Percentiles rank a stretch among this genome's conserved stretches.
phyloP scores from a whole-genome alignment of 257 asterid species.

The Solanum chmielewskii region DNA sequence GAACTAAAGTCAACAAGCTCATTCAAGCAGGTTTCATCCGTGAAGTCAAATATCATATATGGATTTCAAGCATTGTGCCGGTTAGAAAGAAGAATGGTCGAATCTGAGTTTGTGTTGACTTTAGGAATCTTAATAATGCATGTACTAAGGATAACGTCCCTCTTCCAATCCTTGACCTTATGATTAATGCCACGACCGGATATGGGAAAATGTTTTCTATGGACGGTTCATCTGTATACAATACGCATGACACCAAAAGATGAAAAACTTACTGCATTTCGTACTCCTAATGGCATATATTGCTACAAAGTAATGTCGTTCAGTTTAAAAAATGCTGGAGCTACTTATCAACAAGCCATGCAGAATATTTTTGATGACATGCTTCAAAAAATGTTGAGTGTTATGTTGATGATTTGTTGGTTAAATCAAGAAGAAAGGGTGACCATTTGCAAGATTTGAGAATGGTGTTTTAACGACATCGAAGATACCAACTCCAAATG shows the following conservation, averaged over 20 bases:
- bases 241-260: neutral
- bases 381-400: neutral
- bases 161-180: neutral
- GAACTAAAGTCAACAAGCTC: too few species aligned
- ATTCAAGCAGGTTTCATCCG: too few species aligned
- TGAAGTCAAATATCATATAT: too few species aligned
- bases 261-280: neutral
- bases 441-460: neutral
- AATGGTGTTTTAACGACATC: neutral
- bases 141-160: neutral
- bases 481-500: neutral
- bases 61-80: neutral
- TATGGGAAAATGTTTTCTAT: neutral
- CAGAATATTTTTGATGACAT: neutral
- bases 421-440: neutral
- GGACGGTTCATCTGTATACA: neutral
- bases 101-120: neutral
- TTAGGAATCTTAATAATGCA: neutral
- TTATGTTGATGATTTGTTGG: neutral
- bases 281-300: neutral
- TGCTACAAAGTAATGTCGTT: neutral
- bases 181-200: neutral
- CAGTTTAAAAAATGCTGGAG: neutral
- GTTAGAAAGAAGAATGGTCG: neutral
- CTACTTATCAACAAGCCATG: neutral